These are phyloP conservation scores for Hypoxylon sp. DNA, from an alignment of 2,329 filamentous ascomycete genomes.

Conservation along the genomic window DNA sequence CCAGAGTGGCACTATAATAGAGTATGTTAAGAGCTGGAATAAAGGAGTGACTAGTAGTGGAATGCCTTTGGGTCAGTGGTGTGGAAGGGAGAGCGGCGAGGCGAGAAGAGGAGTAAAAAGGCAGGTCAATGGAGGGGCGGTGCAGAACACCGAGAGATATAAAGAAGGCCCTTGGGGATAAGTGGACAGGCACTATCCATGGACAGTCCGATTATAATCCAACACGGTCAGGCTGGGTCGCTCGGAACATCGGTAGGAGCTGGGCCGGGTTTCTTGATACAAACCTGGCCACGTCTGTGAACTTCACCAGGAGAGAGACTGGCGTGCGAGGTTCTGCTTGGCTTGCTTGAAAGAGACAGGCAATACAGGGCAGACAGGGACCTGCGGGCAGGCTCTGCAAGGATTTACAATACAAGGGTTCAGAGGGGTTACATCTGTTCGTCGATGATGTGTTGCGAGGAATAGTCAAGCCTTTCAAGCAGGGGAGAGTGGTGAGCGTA, in stretches of 20 bases:
- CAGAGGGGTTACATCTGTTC: conserved; percentile 59
- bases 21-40: conserved; percentile 53
- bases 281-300: conserved; percentile 56
- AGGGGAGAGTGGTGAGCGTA: conserved; percentile 53
- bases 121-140: conserved; percentile 62
- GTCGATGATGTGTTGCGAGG: conserved; percentile 59
- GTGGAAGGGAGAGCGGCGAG: conserved; percentile 61
- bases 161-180: conserved; percentile 64
- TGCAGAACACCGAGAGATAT: conserved; percentile 66
- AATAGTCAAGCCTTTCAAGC: conserved; percentile 53
- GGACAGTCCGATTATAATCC: conserved; percentile 55
- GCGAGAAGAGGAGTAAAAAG: conserved; percentile 60
- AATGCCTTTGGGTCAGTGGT: conserved; percentile 55
- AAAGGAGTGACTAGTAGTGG: conserved; percentile 67
- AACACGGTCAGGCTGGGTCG: conserved; percentile 63
- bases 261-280: conserved; percentile 67
- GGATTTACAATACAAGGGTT: conserved; percentile 57
- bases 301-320: conserved; percentile 50
- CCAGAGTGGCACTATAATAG: conserved; percentile 60
- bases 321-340: conserved; percentile 58
- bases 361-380: conserved; percentile 52
- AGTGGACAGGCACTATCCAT: conserved; percentile 58
- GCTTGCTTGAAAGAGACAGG: conserved; percentile 56
- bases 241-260: conserved; percentile 67
- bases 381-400: conserved; percentile 52